Evolutionary conservation across 352 stramenopile species (phyloP), one percentile per base, ranked within the genome.

Genomic region (Pythium rhizo-oryzae): DNA sequence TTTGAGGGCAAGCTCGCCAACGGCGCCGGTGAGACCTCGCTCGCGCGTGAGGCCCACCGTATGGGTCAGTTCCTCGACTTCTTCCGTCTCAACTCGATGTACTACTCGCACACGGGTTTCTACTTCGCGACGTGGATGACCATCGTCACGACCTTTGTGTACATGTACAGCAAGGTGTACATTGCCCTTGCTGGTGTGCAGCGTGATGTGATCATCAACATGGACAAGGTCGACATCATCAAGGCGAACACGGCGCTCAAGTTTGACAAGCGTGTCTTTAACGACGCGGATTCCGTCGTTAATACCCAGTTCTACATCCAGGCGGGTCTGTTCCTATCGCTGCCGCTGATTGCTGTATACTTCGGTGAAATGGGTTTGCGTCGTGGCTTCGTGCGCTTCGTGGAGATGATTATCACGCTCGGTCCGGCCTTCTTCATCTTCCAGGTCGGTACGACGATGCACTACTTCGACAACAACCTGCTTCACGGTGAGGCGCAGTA

Each of bases 41-140:
- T 95, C 43, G 91, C 82, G 81, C 89, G 89, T 54, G 89, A 96
- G 43, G 87, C 82, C 8, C 86, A 95, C 62, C 87, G 89, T 12
- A 69, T 96, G 80, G 83, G 78, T 16, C 83, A 89, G 56, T 81
- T 78, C 19, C 72, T 96, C 59, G 87, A 95, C 59, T 96, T 96
- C 56, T 87, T 91, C 50, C 85, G 89, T 12, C 53, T 96, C 21
- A 94, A 95, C 72, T 92, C 89, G 21, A 95, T 96, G 89, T 96
- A 91, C 59, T 95, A 91, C 59, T 83, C 84, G 8, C 89, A 96
- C 69, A 93, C 93, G 28, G 89, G 89, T 12, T 96, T 96, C 67
- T 96, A 96, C 80, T 95, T 96, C 65, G 91, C 84, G 62, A 95
- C 94, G 65, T 87, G 82, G 7, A 58, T 96, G n/a, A 96, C 89